Evolutionary conservation across 2,329 filamentous ascomycete genomes (phyloP).

Genomic region (Orbilia javanica): DNA sequence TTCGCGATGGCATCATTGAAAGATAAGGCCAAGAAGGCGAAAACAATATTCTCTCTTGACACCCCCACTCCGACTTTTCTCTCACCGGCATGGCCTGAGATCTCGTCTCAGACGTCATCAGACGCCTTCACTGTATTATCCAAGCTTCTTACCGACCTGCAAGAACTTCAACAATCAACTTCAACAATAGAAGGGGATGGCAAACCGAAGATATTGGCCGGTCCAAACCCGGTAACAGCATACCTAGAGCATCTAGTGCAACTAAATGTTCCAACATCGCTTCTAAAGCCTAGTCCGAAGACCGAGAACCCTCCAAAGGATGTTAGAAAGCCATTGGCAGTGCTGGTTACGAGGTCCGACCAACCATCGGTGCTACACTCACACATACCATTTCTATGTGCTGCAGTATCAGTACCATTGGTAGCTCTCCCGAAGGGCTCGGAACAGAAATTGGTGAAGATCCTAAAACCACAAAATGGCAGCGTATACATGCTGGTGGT

Average conservation of each 20-base stretch:
- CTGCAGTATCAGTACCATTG: conserved; percentile 70
- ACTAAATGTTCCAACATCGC: conserved; percentile 13
- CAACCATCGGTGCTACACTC: conserved; percentile 72
- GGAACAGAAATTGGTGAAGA: conserved; percentile 71
- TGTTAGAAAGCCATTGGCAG: conserved; percentile 64
- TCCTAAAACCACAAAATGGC: conserved; percentile 69
- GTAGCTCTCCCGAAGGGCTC: conserved; percentile 74
- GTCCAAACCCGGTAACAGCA: conserved; percentile 74
- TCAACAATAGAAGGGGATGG: neutral
- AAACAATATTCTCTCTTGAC: conserved; percentile 50
- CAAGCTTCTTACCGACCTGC: conserved; percentile 38
- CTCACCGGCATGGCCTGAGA: conserved; percentile 32
- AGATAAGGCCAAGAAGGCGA: conserved; percentile 45
- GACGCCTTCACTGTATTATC: neutral
- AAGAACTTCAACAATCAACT: neutral
- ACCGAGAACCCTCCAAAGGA: conserved; percentile 18
- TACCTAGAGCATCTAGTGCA: conserved; percentile 69
- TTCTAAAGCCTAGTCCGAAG: neutral
- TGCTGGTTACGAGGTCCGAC: conserved; percentile 72
- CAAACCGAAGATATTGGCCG: conserved; percentile 70
- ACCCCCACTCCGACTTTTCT: conserved; percentile 38
- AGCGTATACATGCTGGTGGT: conserved; percentile 25
- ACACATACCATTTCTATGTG: conserved; percentile 72
- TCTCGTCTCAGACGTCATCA: conserved; percentile 1
- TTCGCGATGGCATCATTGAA: conserved; percentile 51